Evolutionary conservation across 345 rosid species (phyloP), one percentile per base, ranked within the genome.

Genomic region (Brassica nigra): DNA sequence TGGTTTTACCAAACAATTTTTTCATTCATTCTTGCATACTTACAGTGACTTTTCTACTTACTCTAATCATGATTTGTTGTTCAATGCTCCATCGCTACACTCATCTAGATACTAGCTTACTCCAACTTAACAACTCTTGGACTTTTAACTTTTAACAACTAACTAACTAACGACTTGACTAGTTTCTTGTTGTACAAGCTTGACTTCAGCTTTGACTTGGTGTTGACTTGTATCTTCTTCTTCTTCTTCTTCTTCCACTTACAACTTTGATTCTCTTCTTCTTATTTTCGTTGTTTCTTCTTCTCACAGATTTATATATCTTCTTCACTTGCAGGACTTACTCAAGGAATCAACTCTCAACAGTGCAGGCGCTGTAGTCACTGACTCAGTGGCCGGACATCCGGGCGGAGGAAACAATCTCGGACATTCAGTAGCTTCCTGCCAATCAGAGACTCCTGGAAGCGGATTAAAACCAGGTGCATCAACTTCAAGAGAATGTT

Each of bases 401-500:
- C 16, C 11, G 61, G 31, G 14, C 30, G 59, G 68, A 49, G 70
- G 77, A 74, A 18, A 47, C 20, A 63, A 30, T 7, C 14, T 63
- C 12, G 70, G 63, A 63, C 18, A 4, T 16, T 47, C n/a, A 0
- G 34, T 47, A 16, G 62, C 49, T 49, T 74, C 70, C n/a, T 27
- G 62, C 70, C 77, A 74, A 2, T 49, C 30, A 18, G 70, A 47
- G 2, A 74, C 63, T 63, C 70, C n/a, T 0, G 77, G 70, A 18
- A 74, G 49, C 1, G 52, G 70, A 3, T 31, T 49, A 1, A 64
- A 63, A 0, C 4, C 23, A 62, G 49, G 70, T 30, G 49, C 77
- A 0, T 47, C 63, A 4, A 30, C 70, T 63, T 4, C 33, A 30
- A 3, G 14, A 44, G 16, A 47, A 14, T 47, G 55, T 18, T 63